These are phyloP conservation scores for Blastocrithidia nonstop DNA, from an alignment of 208 protist species.

Conservation along the genomic window DNA sequence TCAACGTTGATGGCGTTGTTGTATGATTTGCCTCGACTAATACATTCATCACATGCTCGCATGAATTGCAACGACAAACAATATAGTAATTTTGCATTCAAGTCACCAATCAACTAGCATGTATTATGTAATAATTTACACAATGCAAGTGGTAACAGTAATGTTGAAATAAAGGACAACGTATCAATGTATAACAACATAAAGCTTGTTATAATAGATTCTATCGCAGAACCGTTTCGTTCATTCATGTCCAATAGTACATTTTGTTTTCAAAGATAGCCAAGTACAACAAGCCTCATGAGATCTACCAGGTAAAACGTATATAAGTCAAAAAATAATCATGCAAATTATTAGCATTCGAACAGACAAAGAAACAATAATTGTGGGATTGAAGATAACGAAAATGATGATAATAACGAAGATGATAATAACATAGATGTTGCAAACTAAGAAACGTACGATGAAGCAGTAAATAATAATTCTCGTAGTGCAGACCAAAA, in stretches of 20 bases:
- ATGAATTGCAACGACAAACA: neutral
- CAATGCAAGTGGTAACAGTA: neutral
- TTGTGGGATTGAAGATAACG: no score
- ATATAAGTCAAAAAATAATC: no score
- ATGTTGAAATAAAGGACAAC: neutral
- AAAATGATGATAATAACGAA: no score
- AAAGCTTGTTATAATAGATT: conserved; percentile 74
- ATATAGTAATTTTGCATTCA: no score
- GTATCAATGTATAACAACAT: conserved; percentile 6
- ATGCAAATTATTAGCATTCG: no score
- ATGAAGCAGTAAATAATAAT: neutral
- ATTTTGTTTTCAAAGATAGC: neutral
- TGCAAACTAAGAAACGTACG: neutral
- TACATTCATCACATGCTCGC: conserved; percentile 1
- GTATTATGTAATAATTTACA: no score
- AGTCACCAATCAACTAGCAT: no score
- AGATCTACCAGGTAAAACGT: no score
- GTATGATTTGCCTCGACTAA: conserved; percentile 16
- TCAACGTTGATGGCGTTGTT: conserved; percentile 40
- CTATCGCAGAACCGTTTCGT: conserved; percentile 74
- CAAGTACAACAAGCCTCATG: no score
- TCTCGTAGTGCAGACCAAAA: neutral
- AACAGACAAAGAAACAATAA: no score
- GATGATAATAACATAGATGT: no score
- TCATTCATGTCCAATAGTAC: conserved; percentile 6